Conservation (phyloP, 2,329 filamentous ascomycete genomes). For the Aspergillus sp. region DNA sequence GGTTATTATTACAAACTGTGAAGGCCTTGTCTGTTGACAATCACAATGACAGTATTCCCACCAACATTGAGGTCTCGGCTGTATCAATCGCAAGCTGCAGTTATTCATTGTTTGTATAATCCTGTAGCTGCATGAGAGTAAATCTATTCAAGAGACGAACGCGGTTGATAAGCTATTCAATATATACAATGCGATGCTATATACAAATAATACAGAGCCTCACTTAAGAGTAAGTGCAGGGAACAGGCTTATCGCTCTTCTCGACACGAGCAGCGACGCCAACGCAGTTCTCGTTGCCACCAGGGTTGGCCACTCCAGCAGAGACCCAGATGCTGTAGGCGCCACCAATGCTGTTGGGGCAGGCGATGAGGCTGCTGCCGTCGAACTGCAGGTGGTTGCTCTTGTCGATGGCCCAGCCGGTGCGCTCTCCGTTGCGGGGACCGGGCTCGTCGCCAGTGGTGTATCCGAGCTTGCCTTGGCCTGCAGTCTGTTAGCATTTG, state of each 20-base stretch:
- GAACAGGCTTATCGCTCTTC: conserved; percentile 21
- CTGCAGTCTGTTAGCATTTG: conserved; percentile 29
- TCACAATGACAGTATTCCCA: too few relatives aligned
- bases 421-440: conserved; percentile 47
- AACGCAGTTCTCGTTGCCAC: conserved; percentile 34
- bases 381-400: conserved; percentile 50
- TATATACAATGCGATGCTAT: background rate
- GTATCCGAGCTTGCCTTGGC: conserved; percentile 56
- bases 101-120: too few relatives aligned
- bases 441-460: conserved; percentile 45
- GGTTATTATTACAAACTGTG: too few relatives aligned
- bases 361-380: conserved; percentile 51
- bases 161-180: too few relatives aligned
- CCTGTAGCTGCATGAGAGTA: too few relatives aligned
- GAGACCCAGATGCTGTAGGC: conserved; percentile 41
- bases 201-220: background rate
- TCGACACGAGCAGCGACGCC: conserved; percentile 30
- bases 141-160: too few relatives aligned
- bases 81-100: too few relatives aligned
- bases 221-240: conserved; percentile 20
- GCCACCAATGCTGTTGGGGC: conserved; percentile 48
- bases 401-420: conserved; percentile 49
- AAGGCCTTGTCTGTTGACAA: too few relatives aligned
- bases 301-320: conserved; percentile 29
- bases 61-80: too few relatives aligned